phyloP scores from a whole-genome alignment of 2,329 filamentous ascomycete species.

The Cryphonectria carpinicola region DNA sequence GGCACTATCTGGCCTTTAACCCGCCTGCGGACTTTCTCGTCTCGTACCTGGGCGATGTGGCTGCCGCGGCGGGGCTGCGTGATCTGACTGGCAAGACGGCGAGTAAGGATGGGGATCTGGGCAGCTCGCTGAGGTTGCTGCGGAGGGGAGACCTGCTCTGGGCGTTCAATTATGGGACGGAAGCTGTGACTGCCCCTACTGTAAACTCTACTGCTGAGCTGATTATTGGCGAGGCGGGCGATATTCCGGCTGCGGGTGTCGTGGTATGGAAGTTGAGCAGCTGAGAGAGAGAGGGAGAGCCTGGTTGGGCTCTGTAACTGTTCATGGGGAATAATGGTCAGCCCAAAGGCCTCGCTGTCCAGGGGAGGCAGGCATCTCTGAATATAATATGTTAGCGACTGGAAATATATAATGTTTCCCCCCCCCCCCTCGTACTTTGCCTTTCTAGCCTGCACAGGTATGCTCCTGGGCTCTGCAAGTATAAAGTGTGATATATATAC shows the following conservation, averaged over 20 bases:
- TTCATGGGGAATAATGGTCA: no score
- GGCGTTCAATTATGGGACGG: slow-evolving; percentile 33
- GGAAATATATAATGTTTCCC: background rate
- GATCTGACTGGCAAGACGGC: slow-evolving; percentile 29
- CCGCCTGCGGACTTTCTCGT: slow-evolving; percentile 32
- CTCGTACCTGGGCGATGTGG: slow-evolving; percentile 31
- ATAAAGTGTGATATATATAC: background rate
- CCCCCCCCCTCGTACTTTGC: background rate
- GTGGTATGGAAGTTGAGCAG: slow-evolving; percentile 29
- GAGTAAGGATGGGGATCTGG: slow-evolving; percentile 30
- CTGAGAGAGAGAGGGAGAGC: background rate
- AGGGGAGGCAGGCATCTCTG: no score
- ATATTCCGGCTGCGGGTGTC: slow-evolving; percentile 30
- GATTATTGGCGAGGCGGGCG: slow-evolving; percentile 28
- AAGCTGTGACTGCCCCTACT: slow-evolving; percentile 28
- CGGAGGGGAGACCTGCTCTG: slow-evolving; percentile 30
- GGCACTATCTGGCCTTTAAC: slow-evolving; percentile 33
- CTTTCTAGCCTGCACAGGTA: background rate
- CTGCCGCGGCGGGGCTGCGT: slow-evolving; percentile 27
- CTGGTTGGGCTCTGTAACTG: background rate
- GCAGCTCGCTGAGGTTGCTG: slow-evolving; percentile 29
- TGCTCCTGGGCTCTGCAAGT: background rate
- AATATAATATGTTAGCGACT: background rate
- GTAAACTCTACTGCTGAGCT: slow-evolving; percentile 11
- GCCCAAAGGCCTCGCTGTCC: background rate